Evolutionary conservation across 2,329 filamentous ascomycete genomes (phyloP), one percentile per base, ranked within the genome.

Genomic region (Aspergillus phoenicis): DNA sequence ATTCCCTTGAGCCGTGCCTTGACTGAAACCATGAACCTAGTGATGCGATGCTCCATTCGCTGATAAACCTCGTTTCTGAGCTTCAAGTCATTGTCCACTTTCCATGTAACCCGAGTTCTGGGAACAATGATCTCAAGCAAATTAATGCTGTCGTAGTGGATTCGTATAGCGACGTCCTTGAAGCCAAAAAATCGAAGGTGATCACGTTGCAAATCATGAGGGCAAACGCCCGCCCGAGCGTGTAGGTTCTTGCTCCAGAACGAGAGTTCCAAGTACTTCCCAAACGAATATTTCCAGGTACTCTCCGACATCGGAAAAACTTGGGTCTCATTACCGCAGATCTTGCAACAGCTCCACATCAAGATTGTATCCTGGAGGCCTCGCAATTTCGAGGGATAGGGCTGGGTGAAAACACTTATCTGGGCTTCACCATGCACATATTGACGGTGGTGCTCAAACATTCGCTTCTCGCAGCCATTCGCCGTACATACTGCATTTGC

Each of bases 281-380:
- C 95, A 71, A 99, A 96, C 0, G 95, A 99, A 75, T 99, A 99
- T 74, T 96, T 97, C 91, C 93, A 99, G 0, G 93, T 96, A 69
- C 88, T 93, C 59, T 93, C 88, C 0, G 94, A 97, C 92, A 99
- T 97, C 33, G 89, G 88, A 66, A 91, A 90, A 52, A 93, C 88
- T 41, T 92, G 91, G 0, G 94, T 96, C 73, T 98, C 93, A 66
- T 91, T 91, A 56, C 91, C 89, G 75, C 96, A 99, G 30, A 91
- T 84, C 70, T 96, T 95, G 80, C 95, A 99, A 68, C 90, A 92
- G 66, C 92, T 98, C 96, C 96, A 99, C 92, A 99, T 97, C 60
- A 93, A 85, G 59, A 99, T 96, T 2, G 89, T 90, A 65, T 91
- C 87, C 73, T 86, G 84, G 76, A 88, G 78, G 1, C 87, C 84